Evolutionary conservation across 768 basidiomycete genomes (phyloP), one percentile per base, ranked within the genome.

Genomic region (Pleurotus djamor): DNA sequence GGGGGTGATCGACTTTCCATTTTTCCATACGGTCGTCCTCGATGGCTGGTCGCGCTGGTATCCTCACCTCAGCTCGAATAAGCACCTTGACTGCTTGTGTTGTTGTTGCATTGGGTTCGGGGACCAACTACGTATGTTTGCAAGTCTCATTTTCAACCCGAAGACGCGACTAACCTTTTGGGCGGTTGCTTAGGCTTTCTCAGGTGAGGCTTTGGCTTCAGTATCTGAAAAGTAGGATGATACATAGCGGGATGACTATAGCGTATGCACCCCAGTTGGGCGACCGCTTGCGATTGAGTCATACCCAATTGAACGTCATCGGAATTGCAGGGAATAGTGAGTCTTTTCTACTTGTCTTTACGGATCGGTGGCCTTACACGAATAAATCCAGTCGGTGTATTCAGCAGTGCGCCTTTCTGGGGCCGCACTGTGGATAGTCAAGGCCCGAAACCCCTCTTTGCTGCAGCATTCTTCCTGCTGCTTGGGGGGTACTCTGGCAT

Each of bases 191-290:
- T 5, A 80, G 79, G 77, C 75, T 4, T 80, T 72, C 58, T 79
- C 78, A 65, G 79, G 79, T 79, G 66, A 70, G 72, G 13, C n/a
- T 14, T 1, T 44, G 14, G 14, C n/a, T 35, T n/a, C 9, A 32
- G 14, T 17, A 43, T 43, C 5, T 8, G 6, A 10, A 55, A n/a
- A 10, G 8, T 35, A 13, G 35, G 7, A 6, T 33, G 32, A 7
- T n/a, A 33, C 16, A 36, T 32, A 49, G 56, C 36, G 8, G 16
- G 49, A 14, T 33, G 52, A 4, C 36, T 28, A 16, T 57, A 87
- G 94, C 92, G 16, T 97, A 95, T 69, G 85, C 89, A 0, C 94
- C 94, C 0, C 94, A 96, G 69, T 81, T 96, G 4, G 91, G 90
- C 2, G 74, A 85, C 16, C 83, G 85, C 36, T 80, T 96, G n/a